Evolutionary conservation across 208 protist species (phyloP).

Genomic region (Trypanosoma cruzi): DNA sequence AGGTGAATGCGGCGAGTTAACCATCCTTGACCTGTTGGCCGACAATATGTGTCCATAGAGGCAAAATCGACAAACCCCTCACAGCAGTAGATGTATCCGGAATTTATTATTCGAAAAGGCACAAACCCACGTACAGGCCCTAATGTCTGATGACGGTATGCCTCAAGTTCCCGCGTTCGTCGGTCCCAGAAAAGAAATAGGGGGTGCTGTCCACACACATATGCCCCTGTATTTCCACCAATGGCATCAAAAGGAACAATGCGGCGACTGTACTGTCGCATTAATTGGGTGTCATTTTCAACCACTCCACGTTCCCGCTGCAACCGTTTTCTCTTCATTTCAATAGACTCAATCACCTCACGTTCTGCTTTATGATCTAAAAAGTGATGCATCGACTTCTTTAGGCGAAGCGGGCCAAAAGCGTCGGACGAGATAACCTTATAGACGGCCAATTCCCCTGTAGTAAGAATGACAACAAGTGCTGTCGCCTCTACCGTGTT

Average conservation of each 20-base stretch:
- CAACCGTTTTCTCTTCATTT: conserved; percentile 66
- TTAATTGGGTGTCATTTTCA: conserved; percentile 59
- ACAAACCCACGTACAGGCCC: conserved; percentile 76
- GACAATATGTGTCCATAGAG: conserved; percentile 58
- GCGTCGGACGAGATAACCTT: conserved; percentile 37
- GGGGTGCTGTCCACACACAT: conserved; percentile 86
- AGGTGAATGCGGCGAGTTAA: conserved; percentile 70
- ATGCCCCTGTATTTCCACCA: conserved; percentile 55
- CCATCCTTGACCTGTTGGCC: conserved; percentile 55
- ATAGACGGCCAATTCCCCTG: conserved; percentile 82
- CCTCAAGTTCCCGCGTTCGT: conserved; percentile 51
- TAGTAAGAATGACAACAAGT: conserved; percentile 59
- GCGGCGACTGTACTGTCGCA: conserved; percentile 67
- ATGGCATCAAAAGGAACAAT: conserved; percentile 59
- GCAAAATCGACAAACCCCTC: conserved; percentile 86
- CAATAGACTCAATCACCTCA: conserved; percentile 80
- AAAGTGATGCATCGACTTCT: conserved; percentile 80
- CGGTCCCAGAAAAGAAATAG: conserved; percentile 75
- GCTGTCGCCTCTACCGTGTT: conserved; percentile 28
- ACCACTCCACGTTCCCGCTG: conserved; percentile 54
- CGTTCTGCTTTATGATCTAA: conserved; percentile 68
- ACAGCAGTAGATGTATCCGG: conserved; percentile 79
- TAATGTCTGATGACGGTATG: conserved; percentile 56
- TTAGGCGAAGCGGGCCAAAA: conserved; percentile 51
- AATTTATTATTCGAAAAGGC: conserved; percentile 57